Percentiles rank a stretch among this genome's conserved stretches.
These are phyloP conservation scores for Penicillium sp. DNA, from an alignment of 2,329 filamentous ascomycete genomes.

Conservation along the genomic window DNA sequence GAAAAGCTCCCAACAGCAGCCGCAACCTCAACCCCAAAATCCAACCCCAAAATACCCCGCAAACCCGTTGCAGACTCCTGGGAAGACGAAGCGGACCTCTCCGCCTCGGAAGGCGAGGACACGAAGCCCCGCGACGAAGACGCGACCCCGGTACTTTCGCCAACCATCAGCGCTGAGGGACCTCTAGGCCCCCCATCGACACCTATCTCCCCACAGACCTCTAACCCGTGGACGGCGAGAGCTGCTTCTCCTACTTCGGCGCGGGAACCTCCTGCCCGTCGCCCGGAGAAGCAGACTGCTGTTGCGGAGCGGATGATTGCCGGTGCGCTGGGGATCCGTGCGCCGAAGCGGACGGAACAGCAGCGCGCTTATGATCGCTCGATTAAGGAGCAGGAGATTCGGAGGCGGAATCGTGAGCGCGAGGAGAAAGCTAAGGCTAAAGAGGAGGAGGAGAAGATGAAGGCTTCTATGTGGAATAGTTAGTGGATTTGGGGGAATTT, in stretches of 20 bases:
- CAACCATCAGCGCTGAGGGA: slow-evolving; percentile 29
- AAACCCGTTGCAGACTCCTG: slow-evolving; percentile 64
- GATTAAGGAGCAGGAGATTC: slow-evolving; percentile 79
- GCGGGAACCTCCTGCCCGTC: slow-evolving; percentile 25
- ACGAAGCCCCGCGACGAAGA: slow-evolving; percentile 20
- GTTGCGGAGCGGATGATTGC: slow-evolving; percentile 89
- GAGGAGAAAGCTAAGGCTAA: slow-evolving; percentile 62
- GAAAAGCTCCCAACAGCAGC: not conserved
- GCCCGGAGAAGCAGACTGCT: slow-evolving; percentile 90
- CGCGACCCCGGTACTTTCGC: slow-evolving; percentile 29
- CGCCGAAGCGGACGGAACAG: slow-evolving; percentile 80
- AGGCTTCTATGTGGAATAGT: slow-evolving; percentile 80
- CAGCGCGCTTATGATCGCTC: slow-evolving; percentile 82
- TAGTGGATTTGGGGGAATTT: slow-evolving; percentile 24
- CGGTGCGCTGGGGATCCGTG: slow-evolving; percentile 75
- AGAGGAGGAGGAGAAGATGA: slow-evolving; percentile 69
- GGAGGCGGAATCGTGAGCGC: slow-evolving; percentile 68
- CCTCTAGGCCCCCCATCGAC: slow-evolving; percentile 62
- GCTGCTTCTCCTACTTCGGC: slow-evolving; percentile 15
- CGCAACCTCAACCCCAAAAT: not conserved
- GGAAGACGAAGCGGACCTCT: slow-evolving; percentile 66
- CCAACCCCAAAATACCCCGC: slow-evolving; percentile 18
- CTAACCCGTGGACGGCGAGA: slow-evolving; percentile 19
- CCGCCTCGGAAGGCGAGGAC: slow-evolving; percentile 40
- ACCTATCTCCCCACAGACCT: slow-evolving; percentile 56